Percentiles rank a stretch among this genome's conserved stretches.
Conservation (phyloP, 1,284 basidiomycete genomes). For the Melampsora americana region DNA sequence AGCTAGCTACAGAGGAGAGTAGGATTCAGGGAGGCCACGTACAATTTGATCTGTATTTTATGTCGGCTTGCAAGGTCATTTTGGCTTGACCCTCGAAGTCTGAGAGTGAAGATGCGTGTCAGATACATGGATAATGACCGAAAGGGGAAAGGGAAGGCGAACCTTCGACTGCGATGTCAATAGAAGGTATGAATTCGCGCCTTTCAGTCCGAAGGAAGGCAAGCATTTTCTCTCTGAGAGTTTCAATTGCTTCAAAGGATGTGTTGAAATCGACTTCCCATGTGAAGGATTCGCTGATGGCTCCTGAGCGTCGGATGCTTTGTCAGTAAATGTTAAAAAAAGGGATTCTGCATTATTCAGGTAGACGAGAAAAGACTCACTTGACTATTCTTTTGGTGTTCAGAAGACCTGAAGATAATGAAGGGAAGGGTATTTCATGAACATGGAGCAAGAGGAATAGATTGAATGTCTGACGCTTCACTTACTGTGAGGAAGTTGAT, state of each 20-base stretch:
- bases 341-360: conserved; percentile 5
- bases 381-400: conserved; percentile 64
- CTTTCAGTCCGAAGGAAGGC: conserved; percentile 65
- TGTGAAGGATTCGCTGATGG: conserved; percentile 65
- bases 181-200: conserved; percentile 53
- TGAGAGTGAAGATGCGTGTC: conserved; percentile 48
- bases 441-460: background rate
- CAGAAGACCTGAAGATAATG: conserved; percentile 58
- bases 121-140: too few species aligned
- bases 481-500: conserved; percentile 65
- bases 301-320: conserved; percentile 57
- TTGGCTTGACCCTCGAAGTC: conserved; percentile 79
- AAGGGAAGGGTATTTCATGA: too few species aligned
- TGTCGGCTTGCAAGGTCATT: conserved; percentile 73
- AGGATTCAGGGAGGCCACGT: conserved; percentile 40
- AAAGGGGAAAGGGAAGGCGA: background rate
- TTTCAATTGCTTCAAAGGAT: conserved; percentile 76
- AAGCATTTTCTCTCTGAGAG: conserved; percentile 74
- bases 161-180: conserved; percentile 53
- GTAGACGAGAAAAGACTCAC: conserved; percentile 47
- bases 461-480: background rate
- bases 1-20: conserved; percentile 2
- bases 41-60: conserved; percentile 86
- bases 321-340: conserved; percentile 43
- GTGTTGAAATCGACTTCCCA: conserved; percentile 80